Evolutionary conservation across 495 filamentous ascomycete species (phyloP).

Genomic region (Penicillium subrubescens): DNA sequence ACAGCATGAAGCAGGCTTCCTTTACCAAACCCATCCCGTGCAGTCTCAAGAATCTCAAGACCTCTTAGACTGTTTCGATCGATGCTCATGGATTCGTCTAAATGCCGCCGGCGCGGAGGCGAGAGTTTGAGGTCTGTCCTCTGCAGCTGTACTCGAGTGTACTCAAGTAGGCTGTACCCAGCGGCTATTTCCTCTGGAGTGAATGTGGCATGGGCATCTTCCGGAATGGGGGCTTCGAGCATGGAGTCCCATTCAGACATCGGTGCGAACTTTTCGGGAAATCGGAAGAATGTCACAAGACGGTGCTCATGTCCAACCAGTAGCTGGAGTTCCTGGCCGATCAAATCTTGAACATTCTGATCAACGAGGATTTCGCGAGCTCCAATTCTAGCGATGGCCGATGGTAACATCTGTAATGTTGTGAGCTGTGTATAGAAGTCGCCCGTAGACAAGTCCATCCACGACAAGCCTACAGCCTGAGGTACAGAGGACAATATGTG

Average conservation of each 20-base stretch:
- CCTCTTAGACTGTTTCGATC: constrained; percentile 89
- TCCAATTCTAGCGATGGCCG: constrained; percentile 76
- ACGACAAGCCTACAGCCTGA: constrained; percentile 74
- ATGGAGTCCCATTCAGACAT: constrained; percentile 72
- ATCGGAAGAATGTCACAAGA: constrained; percentile 46
- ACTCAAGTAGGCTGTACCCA: constrained; percentile 75
- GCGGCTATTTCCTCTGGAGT: constrained; percentile 56
- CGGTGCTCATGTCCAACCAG: constrained; percentile 47
- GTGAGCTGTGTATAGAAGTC: constrained; percentile 88
- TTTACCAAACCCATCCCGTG: constrained; percentile 69
- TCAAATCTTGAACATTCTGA: constrained; percentile 53
- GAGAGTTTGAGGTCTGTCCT: constrained; percentile 83
- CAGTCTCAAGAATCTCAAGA: constrained; percentile 83
- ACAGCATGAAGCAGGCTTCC: constrained; percentile 89
- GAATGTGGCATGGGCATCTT: constrained; percentile 43
- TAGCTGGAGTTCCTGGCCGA: constrained; percentile 45
- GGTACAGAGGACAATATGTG: constrained; percentile 43
- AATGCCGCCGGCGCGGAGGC: constrained; percentile 71
- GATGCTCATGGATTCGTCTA: constrained; percentile 80
- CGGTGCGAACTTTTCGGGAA: constrained; percentile 32
- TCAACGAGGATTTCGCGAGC: constrained; percentile 85
- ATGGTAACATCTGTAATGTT: constrained; percentile 68
- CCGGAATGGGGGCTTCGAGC: constrained; percentile 66
- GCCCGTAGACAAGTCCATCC: constrained; percentile 93
- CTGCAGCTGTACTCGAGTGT: constrained; percentile 76